These are phyloP conservation scores for Neurospora hispaniola DNA, from an alignment of 495 filamentous ascomycete species.

Conservation along the genomic window DNA sequence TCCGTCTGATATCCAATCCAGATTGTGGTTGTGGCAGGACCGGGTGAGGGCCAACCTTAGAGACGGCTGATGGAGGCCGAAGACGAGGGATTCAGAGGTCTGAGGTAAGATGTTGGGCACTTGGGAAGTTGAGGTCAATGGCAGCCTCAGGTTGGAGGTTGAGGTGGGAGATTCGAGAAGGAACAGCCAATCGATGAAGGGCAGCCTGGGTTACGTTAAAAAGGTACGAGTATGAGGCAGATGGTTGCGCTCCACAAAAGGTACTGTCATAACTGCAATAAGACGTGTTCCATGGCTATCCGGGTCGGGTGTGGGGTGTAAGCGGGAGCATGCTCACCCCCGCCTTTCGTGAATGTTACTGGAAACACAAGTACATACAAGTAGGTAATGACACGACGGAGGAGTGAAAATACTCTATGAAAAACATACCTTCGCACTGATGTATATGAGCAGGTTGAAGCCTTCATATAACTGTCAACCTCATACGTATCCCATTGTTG, in stretches of 20 bases:
- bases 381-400: too few species aligned
- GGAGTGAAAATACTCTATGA: too few species aligned
- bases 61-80: background rate
- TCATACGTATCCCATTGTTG: too few species aligned
- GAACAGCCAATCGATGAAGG: background rate
- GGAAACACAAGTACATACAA: too few species aligned
- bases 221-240: background rate
- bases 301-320: background rate
- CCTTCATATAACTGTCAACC: too few species aligned
- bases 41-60: background rate
- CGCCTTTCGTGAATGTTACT: too few species aligned
- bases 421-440: too few species aligned
- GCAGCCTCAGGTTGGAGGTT: constrained; percentile 15
- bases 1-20: background rate
- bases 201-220: background rate
- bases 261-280: background rate
- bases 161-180: background rate
- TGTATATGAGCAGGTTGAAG: too few species aligned
- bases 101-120: background rate
- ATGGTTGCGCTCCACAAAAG: background rate
- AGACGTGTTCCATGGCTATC: background rate
- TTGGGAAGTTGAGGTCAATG: constrained; percentile 7
- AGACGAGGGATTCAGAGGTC: background rate
- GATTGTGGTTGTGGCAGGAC: background rate
- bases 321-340: too few species aligned